Percentiles rank a stretch among this genome's conserved stretches.
These are phyloP conservation scores for Fusarium burgessii DNA, from an alignment of 2,329 filamentous ascomycete genomes.

Conservation along the genomic window DNA sequence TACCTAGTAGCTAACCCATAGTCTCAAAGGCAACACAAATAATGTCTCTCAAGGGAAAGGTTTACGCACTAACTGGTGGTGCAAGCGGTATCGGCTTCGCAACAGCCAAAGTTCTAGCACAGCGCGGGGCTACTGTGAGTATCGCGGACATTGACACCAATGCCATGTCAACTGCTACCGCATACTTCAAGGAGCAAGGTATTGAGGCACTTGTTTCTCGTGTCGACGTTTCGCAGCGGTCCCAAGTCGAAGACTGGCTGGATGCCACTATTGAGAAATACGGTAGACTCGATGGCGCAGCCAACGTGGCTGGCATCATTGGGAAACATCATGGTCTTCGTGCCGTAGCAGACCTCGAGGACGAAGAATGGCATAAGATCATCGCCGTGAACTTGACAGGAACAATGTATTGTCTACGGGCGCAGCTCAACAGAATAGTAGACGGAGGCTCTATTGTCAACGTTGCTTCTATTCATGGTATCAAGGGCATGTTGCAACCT, in stretches of 20 bases:
- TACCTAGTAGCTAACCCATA: background rate
- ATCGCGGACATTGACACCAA: conserved; percentile 54
- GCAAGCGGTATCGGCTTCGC: conserved; percentile 60
- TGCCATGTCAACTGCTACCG: conserved; percentile 47
- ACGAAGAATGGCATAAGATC: conserved; percentile 62
- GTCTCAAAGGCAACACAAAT: background rate
- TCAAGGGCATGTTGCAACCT: conserved; percentile 56
- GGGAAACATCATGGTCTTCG: conserved; percentile 57
- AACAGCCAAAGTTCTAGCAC: conserved; percentile 53
- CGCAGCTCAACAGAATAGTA: conserved; percentile 55
- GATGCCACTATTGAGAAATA: conserved; percentile 59
- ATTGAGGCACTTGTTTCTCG: conserved; percentile 52
- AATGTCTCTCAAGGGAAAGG: conserved; percentile 51
- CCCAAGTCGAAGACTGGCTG: conserved; percentile 65
- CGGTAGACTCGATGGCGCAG: conserved; percentile 66
- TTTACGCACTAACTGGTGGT: conserved; percentile 58
- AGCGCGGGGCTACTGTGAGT: conserved; percentile 54
- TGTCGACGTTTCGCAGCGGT: conserved; percentile 62
- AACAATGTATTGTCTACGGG: conserved; percentile 64
- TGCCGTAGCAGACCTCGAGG: conserved; percentile 57
- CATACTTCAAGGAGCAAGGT: conserved; percentile 48
- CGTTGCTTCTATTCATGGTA: conserved; percentile 59
- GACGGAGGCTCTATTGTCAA: conserved; percentile 70
- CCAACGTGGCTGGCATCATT: conserved; percentile 67
- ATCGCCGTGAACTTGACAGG: conserved; percentile 63